Conservation (phyloP, 495 filamentous ascomycete species). For the Aspergillus carlsbadensis region DNA sequence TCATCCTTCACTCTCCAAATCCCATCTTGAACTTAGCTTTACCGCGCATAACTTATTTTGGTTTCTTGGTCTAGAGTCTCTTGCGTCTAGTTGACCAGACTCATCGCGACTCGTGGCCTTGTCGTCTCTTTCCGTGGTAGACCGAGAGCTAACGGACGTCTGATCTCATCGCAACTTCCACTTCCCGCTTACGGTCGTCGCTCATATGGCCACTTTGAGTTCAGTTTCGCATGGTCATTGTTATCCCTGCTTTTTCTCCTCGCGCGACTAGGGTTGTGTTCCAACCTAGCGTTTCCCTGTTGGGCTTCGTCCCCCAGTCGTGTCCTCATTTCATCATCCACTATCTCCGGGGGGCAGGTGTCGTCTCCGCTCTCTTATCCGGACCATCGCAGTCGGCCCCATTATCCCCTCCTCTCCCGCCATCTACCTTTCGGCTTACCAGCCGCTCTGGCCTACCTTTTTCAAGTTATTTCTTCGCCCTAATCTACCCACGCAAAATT, state of each 20-base stretch:
- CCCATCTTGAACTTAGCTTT: not conserved
- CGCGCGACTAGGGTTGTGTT: conserved; percentile 1
- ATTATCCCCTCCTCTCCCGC: not conserved
- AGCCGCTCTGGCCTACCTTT: not conserved
- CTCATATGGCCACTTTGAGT: conserved; percentile 29
- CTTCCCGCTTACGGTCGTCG: conserved; percentile 19
- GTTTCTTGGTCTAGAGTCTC: not conserved
- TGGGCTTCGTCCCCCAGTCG: not conserved
- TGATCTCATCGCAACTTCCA: conserved; percentile 28
- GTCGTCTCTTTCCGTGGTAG: conserved; percentile 20
- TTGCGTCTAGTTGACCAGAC: not conserved
- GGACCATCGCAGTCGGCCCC: conserved; percentile 16
- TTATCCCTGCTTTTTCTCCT: conserved; percentile 8
- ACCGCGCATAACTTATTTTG: not conserved
- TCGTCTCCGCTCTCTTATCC: conserved; percentile 23
- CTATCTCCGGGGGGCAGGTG: conserved; percentile 14
- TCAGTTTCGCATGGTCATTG: conserved; percentile 7
- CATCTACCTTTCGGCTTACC: conserved; percentile 1
- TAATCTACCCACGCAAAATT: conserved; percentile 8
- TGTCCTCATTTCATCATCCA: conserved; percentile 9
- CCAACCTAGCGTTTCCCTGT: not conserved
- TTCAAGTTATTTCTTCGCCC: conserved; percentile 5
- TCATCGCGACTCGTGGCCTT: conserved; percentile 4
- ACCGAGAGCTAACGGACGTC: conserved; percentile 13
- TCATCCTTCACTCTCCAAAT: conserved; percentile 1